Conservation (phyloP, 805 yeast species). For the Hanseniaspora meyeri region DNA sequence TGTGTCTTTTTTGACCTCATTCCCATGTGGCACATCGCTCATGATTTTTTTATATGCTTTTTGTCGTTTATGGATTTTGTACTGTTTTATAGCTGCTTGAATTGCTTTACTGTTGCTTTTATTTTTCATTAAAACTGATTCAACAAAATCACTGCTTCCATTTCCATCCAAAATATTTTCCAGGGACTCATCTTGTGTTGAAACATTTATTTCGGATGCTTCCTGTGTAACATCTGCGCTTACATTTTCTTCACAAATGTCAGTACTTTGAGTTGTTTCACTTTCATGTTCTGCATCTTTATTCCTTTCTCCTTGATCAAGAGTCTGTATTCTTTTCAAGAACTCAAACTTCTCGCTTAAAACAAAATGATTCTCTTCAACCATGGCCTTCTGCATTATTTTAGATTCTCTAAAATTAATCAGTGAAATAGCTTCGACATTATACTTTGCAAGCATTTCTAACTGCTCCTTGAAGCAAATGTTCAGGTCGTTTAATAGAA, state of each 20-base stretch:
- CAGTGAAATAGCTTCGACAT: constrained; percentile 32
- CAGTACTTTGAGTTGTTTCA: constrained; percentile 15
- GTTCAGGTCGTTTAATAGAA: constrained; percentile 21
- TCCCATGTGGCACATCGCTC: constrained; percentile 18
- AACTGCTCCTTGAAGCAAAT: constrained; percentile 30
- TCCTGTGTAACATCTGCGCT: not conserved
- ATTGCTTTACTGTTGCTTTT: constrained; percentile 9
- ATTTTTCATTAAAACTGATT: constrained; percentile 5
- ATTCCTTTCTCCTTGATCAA: constrained; percentile 31
- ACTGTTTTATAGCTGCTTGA: constrained; percentile 8
- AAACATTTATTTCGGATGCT: not conserved
- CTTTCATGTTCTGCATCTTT: not conserved
- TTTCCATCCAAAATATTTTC: constrained; percentile 19
- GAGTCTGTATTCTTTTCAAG: constrained; percentile 25
- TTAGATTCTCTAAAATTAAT: constrained; percentile 49
- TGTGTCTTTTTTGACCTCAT: constrained; percentile 27
- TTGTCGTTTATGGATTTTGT: not conserved
- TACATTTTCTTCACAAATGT: constrained; percentile 20
- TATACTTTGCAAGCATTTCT: constrained; percentile 30
- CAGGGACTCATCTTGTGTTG: constrained; percentile 23
- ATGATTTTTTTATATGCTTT: constrained; percentile 1
- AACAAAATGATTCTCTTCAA: constrained; percentile 24
- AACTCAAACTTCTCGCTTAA: constrained; percentile 28
- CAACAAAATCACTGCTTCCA: not conserved
- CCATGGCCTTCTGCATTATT: constrained; percentile 37